These are phyloP conservation scores for Gliomastix tumulicola DNA, from an alignment of 2,329 filamentous ascomycete genomes.

Conservation along the genomic window DNA sequence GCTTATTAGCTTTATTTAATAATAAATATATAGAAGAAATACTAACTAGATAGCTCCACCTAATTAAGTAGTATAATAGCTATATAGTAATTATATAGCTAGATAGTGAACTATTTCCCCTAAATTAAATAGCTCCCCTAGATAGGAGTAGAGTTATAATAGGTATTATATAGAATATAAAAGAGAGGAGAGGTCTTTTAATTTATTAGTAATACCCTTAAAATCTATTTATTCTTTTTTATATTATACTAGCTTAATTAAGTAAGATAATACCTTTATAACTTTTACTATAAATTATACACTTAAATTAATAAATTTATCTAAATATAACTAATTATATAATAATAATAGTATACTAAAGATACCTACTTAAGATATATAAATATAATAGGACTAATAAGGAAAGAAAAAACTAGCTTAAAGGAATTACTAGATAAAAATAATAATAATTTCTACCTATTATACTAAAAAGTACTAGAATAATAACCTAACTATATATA, in stretches of 20 bases:
- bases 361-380: not conserved
- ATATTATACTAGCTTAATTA: too few relatives aligned
- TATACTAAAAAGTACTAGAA: not conserved
- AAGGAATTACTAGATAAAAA: not conserved
- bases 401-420: not conserved
- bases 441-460: not conserved
- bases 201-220: not conserved
- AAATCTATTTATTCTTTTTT: too few relatives aligned
- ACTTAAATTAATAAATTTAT: conserved; percentile 2
- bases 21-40: too few relatives aligned
- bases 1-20: too few relatives aligned
- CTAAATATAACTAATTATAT: conserved; percentile 1
- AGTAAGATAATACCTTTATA: conserved; percentile 4
- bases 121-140: conserved; percentile 2
- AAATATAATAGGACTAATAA: not conserved
- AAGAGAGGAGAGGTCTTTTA: not conserved
- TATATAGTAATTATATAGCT: too few relatives aligned
- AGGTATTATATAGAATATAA: not conserved
- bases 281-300: conserved; percentile 1
- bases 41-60: too few relatives aligned
- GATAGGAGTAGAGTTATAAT: too few relatives aligned
- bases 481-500: not conserved
- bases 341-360: not conserved
- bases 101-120: too few relatives aligned
- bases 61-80: too few relatives aligned